Conservation (phyloP, 2,329 filamentous ascomycete species). For the Aspergillus uvarum region DNA sequence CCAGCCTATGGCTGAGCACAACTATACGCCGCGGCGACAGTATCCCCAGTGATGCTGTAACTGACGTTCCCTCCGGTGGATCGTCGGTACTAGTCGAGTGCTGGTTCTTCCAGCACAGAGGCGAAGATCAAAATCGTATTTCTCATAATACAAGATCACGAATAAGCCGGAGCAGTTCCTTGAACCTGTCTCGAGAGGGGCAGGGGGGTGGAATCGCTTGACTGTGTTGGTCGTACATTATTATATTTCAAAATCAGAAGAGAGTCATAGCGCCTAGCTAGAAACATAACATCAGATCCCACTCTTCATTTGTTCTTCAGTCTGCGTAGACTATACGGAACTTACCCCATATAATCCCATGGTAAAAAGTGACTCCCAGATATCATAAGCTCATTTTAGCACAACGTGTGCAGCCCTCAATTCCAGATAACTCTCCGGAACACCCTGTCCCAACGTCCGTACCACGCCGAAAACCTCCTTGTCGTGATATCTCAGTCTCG, state of each 20-base stretch:
- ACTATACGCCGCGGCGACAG: conserved; percentile 55
- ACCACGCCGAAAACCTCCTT: conserved; percentile 87
- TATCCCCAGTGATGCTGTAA: conserved; percentile 53
- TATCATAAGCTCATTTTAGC: conserved; percentile 62
- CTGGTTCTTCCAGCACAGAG: conserved; percentile 57
- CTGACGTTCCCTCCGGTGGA: conserved; percentile 62
- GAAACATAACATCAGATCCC: not conserved
- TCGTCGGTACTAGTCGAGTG: conserved; percentile 69
- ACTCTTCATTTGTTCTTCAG: not conserved
- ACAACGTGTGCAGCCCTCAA: conserved; percentile 89
- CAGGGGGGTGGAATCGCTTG: conserved; percentile 89
- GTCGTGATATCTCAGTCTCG: conserved; percentile 86
- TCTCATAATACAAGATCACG: conserved; percentile 62
- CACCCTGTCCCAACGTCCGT: conserved; percentile 74
- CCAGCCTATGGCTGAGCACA: conserved; percentile 1
- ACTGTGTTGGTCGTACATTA: conserved; percentile 85
- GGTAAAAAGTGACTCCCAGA: conserved; percentile 1
- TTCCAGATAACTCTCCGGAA: conserved; percentile 84
- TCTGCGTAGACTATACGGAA: not conserved
- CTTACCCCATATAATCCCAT: conserved; percentile 4
- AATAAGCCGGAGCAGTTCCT: conserved; percentile 99
- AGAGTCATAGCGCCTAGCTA: not conserved
- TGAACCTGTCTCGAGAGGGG: conserved; percentile 77
- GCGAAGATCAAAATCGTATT: conserved; percentile 66
- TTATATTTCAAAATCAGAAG: conserved; percentile 24